Base-by-base conservation (phyloP, 306 rosid genomes). In the Sphenostylis stenocarpa region DNA sequence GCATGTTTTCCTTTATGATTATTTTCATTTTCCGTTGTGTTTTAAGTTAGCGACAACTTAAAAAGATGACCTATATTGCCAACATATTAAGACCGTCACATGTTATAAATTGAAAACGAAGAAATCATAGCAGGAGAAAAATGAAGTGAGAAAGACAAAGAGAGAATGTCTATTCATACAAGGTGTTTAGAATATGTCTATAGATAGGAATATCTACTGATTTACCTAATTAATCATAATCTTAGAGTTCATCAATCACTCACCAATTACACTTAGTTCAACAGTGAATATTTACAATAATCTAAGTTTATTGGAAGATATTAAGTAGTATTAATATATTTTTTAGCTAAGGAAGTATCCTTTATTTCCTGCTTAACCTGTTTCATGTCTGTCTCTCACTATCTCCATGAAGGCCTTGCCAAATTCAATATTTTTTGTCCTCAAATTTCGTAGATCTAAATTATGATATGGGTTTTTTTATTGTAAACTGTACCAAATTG, bases 21-120 rank as follows among this genome's bases (percentile, higher is more conserved):
- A 29, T 65, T 77, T 28, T 53, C 36, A 34, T 64, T 24, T 55
- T 26, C 56, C 15, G 16, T 38, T 56, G 0, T 63, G n/a, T 41
- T 29, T 8, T 63, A 63, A 72, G 33, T 20, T 66, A 55, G 52
- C 39, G 33, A 48, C 47, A 72, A 31, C 79, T 47, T 81, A n/a
- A 47, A n/a, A 47, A 48, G 53, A 48, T 74, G 29, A 45, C n/a
- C 14, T 67, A 43, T 16, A n/a, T n/a, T n/a, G n/a, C n/a, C n/a
- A n/a, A n/a, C n/a, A n/a, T n/a, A 34, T 71, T 19, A 36, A 53
- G 17, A 28, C 41, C 49, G 13, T 56, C 17, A 11, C 28, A 24
- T 71, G 49, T 20, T 75, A 26, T 56, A 56, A 55, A 73, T 56
- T 24, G 43, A 24, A 73, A 73, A 43, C 39, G 38, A 17, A 66